These are phyloP conservation scores for Globisporangium perplexum DNA, from an alignment of 352 stramenopile genomes.

Conservation along the genomic window DNA sequence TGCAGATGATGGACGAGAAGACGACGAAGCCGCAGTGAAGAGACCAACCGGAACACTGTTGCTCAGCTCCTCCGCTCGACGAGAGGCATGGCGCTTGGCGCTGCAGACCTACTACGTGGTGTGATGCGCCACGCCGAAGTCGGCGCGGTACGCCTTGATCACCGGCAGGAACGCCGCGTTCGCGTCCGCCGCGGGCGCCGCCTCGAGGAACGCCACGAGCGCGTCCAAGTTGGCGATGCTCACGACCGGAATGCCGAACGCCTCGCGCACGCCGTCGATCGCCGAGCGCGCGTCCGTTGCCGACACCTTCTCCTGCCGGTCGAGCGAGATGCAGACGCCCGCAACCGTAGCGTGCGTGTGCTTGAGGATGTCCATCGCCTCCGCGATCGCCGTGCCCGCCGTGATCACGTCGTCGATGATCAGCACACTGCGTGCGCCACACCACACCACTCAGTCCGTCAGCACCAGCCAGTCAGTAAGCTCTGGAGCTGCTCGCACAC, in stretches of 20 bases:
- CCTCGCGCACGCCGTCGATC: conserved; percentile 90
- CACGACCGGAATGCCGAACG: conserved; percentile 89
- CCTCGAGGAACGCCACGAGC: conserved; percentile 86
- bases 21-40: background rate
- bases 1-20: conserved; percentile 29
- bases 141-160: conserved; percentile 71
- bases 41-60: background rate
- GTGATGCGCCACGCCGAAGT: conserved; percentile 60
- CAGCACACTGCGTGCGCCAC: conserved; percentile 71
- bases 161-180: conserved; percentile 61
- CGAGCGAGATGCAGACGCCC: conserved; percentile 96
- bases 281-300: conserved; percentile 90
- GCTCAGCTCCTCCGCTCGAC: too few relatives aligned
- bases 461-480: background rate
- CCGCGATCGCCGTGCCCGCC: conserved; percentile 96
- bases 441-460: too few relatives aligned
- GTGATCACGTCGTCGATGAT: conserved; percentile 99
- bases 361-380: conserved; percentile 91
- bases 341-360: conserved; percentile 90
- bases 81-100: too few relatives aligned
- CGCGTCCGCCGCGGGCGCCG: conserved; percentile 28
- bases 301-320: conserved; percentile 96
- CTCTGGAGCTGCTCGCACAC: too few relatives aligned
- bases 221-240: conserved; percentile 94
- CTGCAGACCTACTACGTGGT: too few relatives aligned